A percentile compares a stretch with the other conserved stretches of the same genome.
Evolutionary conservation across 148 eudicot species (phyloP).

Genomic region (Spergularia marina): DNA sequence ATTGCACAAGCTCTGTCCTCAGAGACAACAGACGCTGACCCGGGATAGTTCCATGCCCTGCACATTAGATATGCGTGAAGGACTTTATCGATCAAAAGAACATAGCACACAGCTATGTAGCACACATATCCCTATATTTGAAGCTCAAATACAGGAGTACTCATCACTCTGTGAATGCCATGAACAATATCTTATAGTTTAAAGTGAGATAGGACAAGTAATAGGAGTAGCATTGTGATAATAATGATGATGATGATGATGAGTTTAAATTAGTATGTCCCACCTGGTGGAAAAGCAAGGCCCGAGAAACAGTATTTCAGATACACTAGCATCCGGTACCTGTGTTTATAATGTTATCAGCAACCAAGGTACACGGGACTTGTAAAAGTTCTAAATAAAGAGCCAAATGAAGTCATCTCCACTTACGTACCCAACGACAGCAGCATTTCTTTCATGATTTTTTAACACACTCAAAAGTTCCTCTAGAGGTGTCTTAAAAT

Average conservation of each 20-base stretch:
- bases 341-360: conserved; percentile 31
- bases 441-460: conserved; percentile 51
- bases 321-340: conserved; percentile 92
- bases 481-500: conserved; percentile 88
- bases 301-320: conserved; percentile 94
- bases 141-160: conserved; percentile 3
- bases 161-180: background rate
- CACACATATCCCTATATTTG: background rate
- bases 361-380: conserved; percentile 8
- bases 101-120: background rate
- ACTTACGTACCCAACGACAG: conserved; percentile 68
- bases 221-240: background rate
- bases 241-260: background rate
- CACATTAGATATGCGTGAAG: conserved; percentile 20
- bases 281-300: conserved; percentile 95
- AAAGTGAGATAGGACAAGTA: background rate
- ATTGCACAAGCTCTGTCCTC: conserved; percentile 72
- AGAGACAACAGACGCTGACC: conserved; percentile 63
- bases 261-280: conserved; percentile 4
- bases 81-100: background rate
- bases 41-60: conserved; percentile 80
- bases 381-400: background rate
- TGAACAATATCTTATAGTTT: background rate
- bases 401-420: background rate
- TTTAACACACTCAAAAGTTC: conserved; percentile 67